Conservation (phyloP, 83 land plant species). For the Picea mariana region DNA sequence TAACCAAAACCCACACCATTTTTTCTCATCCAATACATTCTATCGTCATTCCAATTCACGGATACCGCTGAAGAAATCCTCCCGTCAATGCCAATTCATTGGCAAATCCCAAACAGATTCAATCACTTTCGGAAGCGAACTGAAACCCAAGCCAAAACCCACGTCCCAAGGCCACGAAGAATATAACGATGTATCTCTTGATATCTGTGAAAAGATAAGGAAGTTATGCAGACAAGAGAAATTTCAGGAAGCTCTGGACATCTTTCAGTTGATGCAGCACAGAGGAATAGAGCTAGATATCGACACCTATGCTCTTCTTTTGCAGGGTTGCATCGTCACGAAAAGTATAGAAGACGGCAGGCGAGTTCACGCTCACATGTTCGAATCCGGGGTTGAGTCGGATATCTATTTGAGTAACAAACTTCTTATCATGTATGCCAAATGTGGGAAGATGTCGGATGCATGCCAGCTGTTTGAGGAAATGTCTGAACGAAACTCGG, state of each 20-base stretch:
- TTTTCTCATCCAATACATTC: too few species aligned
- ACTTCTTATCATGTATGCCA: slow-evolving; percentile 59
- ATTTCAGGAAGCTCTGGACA: slow-evolving; percentile 3
- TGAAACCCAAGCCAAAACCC: too few species aligned
- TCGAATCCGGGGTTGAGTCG: neutral
- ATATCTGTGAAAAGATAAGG: neutral
- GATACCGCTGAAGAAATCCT: too few species aligned
- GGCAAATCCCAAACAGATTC: too few species aligned
- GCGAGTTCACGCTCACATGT: neutral
- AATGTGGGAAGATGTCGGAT: slow-evolving; percentile 38
- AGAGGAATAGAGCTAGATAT: neutral
- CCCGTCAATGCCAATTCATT: too few species aligned
- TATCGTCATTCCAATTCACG: too few species aligned
- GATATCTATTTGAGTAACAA: neutral
- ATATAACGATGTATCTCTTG: neutral
- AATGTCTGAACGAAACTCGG: slow-evolving; percentile 45
- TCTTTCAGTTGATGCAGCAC: neutral
- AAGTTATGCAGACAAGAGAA: neutral
- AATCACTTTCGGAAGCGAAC: too few species aligned
- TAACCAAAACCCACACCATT: too few species aligned
- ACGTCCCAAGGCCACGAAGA: too few species aligned
- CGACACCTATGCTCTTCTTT: neutral
- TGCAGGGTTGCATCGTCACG: neutral
- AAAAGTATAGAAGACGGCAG: neutral
- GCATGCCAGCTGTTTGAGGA: slow-evolving; percentile 23